These are phyloP conservation scores for Ambrosiella xylebori DNA, from an alignment of 2,329 filamentous ascomycete genomes.

Conservation along the genomic window DNA sequence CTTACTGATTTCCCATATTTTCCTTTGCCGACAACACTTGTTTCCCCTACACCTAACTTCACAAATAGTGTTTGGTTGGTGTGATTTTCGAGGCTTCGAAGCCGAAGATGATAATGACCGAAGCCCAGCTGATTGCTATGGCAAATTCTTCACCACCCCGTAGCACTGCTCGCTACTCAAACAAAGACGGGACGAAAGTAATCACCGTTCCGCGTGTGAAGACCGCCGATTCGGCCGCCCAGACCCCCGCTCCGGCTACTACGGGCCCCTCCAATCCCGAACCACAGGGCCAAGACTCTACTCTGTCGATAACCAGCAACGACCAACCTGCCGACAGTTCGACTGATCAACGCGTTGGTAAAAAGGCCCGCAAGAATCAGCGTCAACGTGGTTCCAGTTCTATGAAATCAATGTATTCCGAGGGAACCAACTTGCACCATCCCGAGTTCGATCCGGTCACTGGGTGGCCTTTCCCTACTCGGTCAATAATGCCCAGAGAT, in stretches of 20 bases:
- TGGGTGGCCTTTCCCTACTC: background rate
- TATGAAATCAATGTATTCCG: background rate
- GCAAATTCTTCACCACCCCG: conserved; percentile 35
- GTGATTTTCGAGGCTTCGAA: background rate
- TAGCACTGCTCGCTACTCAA: conserved; percentile 43
- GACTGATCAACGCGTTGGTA: conserved; percentile 49
- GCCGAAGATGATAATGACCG: conserved; percentile 31
- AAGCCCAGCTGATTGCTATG: conserved; percentile 29
- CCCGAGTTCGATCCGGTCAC: no score
- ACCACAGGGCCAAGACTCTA: background rate
- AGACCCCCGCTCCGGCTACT: conserved; percentile 22
- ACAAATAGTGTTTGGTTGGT: background rate
- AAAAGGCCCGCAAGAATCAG: conserved; percentile 76
- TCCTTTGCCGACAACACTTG: background rate
- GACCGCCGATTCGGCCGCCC: conserved; percentile 33
- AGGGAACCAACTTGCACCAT: background rate
- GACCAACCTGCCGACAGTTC: background rate
- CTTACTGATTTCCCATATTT: background rate
- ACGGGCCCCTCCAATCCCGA: background rate
- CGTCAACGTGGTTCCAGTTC: conserved; percentile 38
- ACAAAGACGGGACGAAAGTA: conserved; percentile 53
- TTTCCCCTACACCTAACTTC: background rate
- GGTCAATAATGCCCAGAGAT: background rate
- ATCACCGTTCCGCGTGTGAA: conserved; percentile 45
- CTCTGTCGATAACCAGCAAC: background rate